These are phyloP conservation scores for Exophiala spinifera DNA, from an alignment of 2,329 filamentous ascomycete genomes.

Conservation along the genomic window DNA sequence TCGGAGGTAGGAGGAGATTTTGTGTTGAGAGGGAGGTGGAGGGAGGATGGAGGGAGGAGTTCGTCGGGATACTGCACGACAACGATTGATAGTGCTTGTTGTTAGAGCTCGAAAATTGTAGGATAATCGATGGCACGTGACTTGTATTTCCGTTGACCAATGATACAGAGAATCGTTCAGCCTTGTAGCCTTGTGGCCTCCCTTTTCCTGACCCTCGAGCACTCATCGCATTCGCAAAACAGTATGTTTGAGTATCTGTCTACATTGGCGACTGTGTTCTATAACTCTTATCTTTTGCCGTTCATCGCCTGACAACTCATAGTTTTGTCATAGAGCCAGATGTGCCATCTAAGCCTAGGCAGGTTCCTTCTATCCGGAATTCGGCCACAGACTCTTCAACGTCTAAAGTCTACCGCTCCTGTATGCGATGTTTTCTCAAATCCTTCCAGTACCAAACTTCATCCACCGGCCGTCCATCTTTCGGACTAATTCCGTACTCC, in stretches of 20 bases:
- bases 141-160: neutral
- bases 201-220: too few relatives aligned
- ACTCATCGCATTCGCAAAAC: too few relatives aligned
- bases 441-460: constrained; percentile 29
- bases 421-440: constrained; percentile 15
- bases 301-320: too few relatives aligned
- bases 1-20: neutral
- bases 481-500: constrained; percentile 51
- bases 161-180: neutral
- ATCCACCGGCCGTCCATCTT: constrained; percentile 48
- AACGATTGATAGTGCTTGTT: neutral
- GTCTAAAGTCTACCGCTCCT: constrained; percentile 9
- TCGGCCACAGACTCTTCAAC: too few relatives aligned
- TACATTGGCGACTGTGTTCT: too few relatives aligned
- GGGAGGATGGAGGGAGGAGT: neutral
- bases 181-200: constrained; percentile 1
- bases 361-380: too few relatives aligned
- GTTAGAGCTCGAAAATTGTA: neutral
- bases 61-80: too few relatives aligned
- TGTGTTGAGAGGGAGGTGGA: too few relatives aligned
- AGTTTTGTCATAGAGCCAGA: too few relatives aligned
- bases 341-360: too few relatives aligned
- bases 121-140: neutral
- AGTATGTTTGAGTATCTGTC: too few relatives aligned
- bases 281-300: too few relatives aligned